Conservation (phyloP, 305 asterid species). For the Ajuga reptans region DNA sequence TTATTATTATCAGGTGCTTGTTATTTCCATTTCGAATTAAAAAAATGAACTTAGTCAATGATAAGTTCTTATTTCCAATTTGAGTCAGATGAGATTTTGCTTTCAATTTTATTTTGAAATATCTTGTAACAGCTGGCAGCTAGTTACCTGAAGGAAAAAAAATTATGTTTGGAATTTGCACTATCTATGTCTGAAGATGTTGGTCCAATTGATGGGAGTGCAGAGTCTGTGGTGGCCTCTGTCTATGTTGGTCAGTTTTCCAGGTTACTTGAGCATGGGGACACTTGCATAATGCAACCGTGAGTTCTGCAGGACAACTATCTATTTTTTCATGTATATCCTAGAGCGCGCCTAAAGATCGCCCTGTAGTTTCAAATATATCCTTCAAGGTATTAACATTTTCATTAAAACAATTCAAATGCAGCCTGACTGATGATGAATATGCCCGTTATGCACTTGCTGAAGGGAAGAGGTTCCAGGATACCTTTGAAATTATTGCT, state of each 20-base stretch:
- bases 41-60: background rate
- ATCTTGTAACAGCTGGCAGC: slow-evolving; percentile 73
- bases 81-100: background rate
- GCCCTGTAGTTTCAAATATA: background rate
- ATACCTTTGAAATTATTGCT: slow-evolving; percentile 84
- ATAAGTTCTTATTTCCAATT: background rate
- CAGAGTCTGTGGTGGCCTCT: slow-evolving; percentile 76
- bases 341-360: slow-evolving; percentile 8
- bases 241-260: slow-evolving; percentile 84
- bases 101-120: background rate
- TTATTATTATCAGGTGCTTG: slow-evolving; percentile 71
- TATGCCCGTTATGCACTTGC: slow-evolving; percentile 58
- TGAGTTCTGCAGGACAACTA: slow-evolving; percentile 44
- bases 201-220: slow-evolving; percentile 45
- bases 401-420: slow-evolving; percentile 20
- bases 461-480: slow-evolving; percentile 79
- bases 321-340: slow-evolving; percentile 20
- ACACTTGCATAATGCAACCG: slow-evolving; percentile 51
- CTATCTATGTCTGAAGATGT: slow-evolving; percentile 64
- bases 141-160: slow-evolving; percentile 73
- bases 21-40: slow-evolving; percentile 17
- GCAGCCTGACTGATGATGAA: slow-evolving; percentile 85
- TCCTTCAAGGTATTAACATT: slow-evolving; percentile 7
- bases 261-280: slow-evolving; percentile 71
- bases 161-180: slow-evolving; percentile 59